Evolutionary conservation across 108 stramenopile species (phyloP), one percentile per base, ranked within the genome.

Genomic region (Cyclostephanos invisitatus): DNA sequence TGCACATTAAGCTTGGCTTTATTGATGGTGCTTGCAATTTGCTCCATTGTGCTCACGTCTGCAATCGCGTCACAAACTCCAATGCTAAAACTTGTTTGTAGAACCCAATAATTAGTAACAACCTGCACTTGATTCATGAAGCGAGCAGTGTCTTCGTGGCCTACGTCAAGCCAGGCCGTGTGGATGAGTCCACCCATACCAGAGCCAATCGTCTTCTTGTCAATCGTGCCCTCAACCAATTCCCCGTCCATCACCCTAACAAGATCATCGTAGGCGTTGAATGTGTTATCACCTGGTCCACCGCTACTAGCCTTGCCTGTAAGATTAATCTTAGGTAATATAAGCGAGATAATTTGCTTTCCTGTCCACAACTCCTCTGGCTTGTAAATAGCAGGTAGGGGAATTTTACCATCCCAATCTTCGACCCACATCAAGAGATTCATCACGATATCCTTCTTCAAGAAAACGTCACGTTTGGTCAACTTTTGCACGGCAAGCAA

Each of bases 111-210:
- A 76, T 99, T 99, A 28, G 90, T 84, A 46, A 97, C 67, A 51
- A 91, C 87, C 81, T 99, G 99, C 37, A 97, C 83, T 87, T 97
- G 96, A 80, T 97, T 98, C 96, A 99, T 96, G 83, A 99, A 98
- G 22, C 91, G 80, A 7, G 95, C 88, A 24, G 93, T 96, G 56
- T 93, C 94, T 68, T 96, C 96, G 68, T 89, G 90, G 35, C 98
- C 98, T 44, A 85, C 91, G 73, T 98, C 97, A 48, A 98, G 80
- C 97, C 98, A 99, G 15, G 88, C 83, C 11, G 94, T 96, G 85
- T 99, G 99, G 58, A 99, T 96, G 36, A 99, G 78, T 21, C 97
- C 97, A 36, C 97, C 97, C 85, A 96, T 96, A 68, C 93, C 81
- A 7, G 89, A 90, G 9, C 99, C 99, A 60, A 99, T 94, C 0